A percentile compares a stretch with the other conserved stretches of the same genome.
Conservation (phyloP, 169 alveolate genomes). For the Eimeria praecox region DNA sequence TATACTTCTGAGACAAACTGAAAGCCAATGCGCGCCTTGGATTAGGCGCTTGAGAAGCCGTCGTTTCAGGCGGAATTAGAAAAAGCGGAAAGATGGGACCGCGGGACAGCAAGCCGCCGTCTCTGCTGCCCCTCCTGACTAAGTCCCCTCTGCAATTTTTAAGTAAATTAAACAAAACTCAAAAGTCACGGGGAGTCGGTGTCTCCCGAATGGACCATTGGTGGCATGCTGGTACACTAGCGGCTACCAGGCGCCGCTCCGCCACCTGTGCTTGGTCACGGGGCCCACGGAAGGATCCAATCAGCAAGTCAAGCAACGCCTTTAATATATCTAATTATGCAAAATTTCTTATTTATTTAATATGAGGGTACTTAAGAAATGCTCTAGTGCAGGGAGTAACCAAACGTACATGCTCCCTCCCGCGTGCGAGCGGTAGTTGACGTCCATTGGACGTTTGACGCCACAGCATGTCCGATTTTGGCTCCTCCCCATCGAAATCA, state of each 20-base stretch:
- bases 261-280: slow-evolving; percentile 38
- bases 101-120: slow-evolving; percentile 52
- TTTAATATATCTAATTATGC: background rate
- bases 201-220: slow-evolving; percentile 57
- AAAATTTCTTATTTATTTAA: background rate
- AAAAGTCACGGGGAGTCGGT: slow-evolving; percentile 17
- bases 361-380: background rate
- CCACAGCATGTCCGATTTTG: background rate
- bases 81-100: slow-evolving; percentile 38
- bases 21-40: background rate
- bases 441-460: slow-evolving; percentile 37
- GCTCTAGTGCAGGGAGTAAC: background rate
- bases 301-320: background rate
- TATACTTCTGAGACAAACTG: background rate
- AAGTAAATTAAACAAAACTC: background rate
- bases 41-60: background rate
- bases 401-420: background rate
- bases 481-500: background rate
- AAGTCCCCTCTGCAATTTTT: slow-evolving; percentile 5
- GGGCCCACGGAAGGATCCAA: slow-evolving; percentile 50
- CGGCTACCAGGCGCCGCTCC: slow-evolving; percentile 62
- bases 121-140: slow-evolving; percentile 40
- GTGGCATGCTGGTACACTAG: slow-evolving; percentile 72
- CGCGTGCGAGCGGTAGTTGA: background rate
- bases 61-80: slow-evolving; percentile 33